A percentile compares a stretch with the other conserved stretches of the same genome.
Evolutionary conservation across 2,329 filamentous ascomycete genomes (phyloP).

Genomic region (Pseudogymnoascus destructans): DNA sequence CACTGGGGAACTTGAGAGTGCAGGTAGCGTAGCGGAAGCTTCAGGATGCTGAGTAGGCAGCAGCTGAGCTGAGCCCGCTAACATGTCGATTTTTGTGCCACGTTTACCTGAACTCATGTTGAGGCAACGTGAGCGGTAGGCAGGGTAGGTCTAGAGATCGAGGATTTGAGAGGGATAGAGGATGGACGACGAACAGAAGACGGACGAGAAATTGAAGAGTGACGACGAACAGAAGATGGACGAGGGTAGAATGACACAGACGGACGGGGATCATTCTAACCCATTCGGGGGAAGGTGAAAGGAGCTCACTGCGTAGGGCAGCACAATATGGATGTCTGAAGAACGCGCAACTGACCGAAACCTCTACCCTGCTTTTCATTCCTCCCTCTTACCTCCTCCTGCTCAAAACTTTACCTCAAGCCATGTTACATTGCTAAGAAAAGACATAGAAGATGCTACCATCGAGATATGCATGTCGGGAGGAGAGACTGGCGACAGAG

Average conservation of each 20-base stretch:
- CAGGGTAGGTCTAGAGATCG: too few relatives aligned
- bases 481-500: slow-evolving; percentile 14
- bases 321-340: background rate
- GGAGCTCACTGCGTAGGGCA: background rate
- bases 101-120: background rate
- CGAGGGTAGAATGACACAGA: background rate
- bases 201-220: too few relatives aligned
- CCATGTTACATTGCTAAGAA: background rate
- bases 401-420: background rate
- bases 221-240: too few relatives aligned
- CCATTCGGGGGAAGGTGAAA: background rate
- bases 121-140: too few relatives aligned
- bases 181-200: background rate
- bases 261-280: background rate
- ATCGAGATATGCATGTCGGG: slow-evolving; percentile 11
- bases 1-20: background rate
- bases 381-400: background rate
- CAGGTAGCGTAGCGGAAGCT: background rate
- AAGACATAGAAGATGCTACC: background rate
- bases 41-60: too few relatives aligned
- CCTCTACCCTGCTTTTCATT: background rate
- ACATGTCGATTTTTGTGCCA: background rate
- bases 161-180: too few relatives aligned
- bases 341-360: background rate
- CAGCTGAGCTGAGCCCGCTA: too few relatives aligned